A percentile compares a stretch with the other conserved stretches of the same genome.
These are phyloP conservation scores for Psilocybe azurescens DNA, from an alignment of 768 basidiomycete genomes.

Conservation along the genomic window DNA sequence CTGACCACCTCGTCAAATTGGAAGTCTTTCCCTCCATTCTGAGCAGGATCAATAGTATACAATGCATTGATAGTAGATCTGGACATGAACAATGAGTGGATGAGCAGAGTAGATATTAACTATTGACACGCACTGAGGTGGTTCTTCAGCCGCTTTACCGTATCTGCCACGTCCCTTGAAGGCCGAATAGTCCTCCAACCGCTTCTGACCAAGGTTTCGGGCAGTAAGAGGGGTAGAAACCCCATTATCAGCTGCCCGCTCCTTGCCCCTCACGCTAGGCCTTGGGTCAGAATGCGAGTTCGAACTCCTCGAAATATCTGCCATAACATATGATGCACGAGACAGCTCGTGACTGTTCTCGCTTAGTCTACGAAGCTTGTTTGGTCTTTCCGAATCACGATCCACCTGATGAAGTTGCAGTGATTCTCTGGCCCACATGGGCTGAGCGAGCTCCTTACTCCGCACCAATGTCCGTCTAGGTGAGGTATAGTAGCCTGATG, in stretches of 20 bases:
- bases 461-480: not conserved
- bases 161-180: slow-evolving; percentile 70
- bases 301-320: not conserved
- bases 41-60: slow-evolving; percentile 68
- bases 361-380: slow-evolving; percentile 24
- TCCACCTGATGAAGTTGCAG: not conserved
- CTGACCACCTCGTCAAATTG: slow-evolving; percentile 83
- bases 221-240: slow-evolving; percentile 28
- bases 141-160: slow-evolving; percentile 36
- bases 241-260: slow-evolving; percentile 14
- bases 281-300: slow-evolving; percentile 6
- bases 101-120: not conserved
- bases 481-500: not conserved
- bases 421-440: not conserved
- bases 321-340: not conserved
- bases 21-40: slow-evolving; percentile 68
- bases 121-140: slow-evolving; percentile 30
- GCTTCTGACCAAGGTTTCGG: slow-evolving; percentile 25
- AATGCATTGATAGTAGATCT: slow-evolving; percentile 59
- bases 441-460: not conserved
- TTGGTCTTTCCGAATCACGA: slow-evolving; percentile 12
- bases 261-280: slow-evolving; percentile 25
- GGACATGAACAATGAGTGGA: not conserved
- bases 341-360: slow-evolving; percentile 7
- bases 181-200: slow-evolving; percentile 44